Evolutionary conservation across 805 yeast species (phyloP).

Genomic region (Millerozyma miso): DNA sequence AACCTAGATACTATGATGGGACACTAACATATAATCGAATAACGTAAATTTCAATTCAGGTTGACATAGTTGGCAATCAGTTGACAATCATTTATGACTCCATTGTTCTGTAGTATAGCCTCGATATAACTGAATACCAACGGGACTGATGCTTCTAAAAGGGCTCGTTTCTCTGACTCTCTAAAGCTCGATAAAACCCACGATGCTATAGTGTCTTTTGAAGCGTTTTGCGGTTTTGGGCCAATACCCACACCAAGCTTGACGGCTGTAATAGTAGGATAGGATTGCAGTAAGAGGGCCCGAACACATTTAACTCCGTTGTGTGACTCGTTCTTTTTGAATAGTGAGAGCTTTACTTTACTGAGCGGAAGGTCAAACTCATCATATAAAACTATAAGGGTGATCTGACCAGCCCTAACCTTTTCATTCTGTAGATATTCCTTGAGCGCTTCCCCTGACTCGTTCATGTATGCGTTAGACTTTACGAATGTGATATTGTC

Average conservation of each 20-base stretch:
- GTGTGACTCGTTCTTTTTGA: conserved; percentile 36
- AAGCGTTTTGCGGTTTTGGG: conserved; percentile 36
- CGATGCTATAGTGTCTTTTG: conserved; percentile 29
- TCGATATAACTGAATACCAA: conserved; percentile 10
- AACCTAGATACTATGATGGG: too few relatives aligned
- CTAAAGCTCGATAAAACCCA: conserved; percentile 40
- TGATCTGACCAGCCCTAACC: conserved; percentile 6
- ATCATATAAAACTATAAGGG: conserved; percentile 27
- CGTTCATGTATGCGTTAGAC: conserved; percentile 39
- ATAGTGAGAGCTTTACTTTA: conserved; percentile 22
- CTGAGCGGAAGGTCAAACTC: conserved; percentile 36
- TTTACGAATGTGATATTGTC: conserved; percentile 27
- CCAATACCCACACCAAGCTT: conserved; percentile 41
- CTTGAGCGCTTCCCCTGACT: conserved; percentile 27
- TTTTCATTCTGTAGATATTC: conserved; percentile 19
- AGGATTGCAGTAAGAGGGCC: conserved; percentile 2
- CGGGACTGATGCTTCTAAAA: conserved; percentile 9
- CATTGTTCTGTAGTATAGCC: conserved; percentile 12
- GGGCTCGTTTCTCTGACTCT: conserved; percentile 16
- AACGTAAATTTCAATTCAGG: neutral
- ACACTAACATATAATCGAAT: too few relatives aligned
- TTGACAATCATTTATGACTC: conserved; percentile 15
- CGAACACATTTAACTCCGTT: conserved; percentile 32
- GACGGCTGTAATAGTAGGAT: conserved; percentile 9
- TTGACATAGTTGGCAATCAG: conserved; percentile 13